Percentiles rank a stretch among this genome's conserved stretches.
Conservation (phyloP, 108 stramenopile genomes). For the Aurantiochytrium sp. region DNA sequence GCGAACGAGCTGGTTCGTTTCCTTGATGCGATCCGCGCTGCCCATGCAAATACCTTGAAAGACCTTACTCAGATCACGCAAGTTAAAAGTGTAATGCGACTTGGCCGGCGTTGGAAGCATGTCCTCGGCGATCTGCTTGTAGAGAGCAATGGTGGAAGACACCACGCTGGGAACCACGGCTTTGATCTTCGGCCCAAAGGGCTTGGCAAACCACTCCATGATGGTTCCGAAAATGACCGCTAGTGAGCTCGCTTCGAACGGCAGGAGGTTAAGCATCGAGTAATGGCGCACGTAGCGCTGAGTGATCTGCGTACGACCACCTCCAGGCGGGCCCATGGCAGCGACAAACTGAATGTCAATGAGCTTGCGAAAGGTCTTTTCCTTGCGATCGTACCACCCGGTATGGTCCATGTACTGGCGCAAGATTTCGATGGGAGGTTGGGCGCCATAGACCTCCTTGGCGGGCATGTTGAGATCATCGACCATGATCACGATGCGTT, state of each 20-base stretch:
- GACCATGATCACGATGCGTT: conserved; percentile 49
- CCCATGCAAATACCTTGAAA: conserved; percentile 56
- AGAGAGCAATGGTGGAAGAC: conserved; percentile 42
- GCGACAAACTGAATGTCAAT: conserved; percentile 58
- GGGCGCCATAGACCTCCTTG: conserved; percentile 63
- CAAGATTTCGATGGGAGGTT: conserved; percentile 62
- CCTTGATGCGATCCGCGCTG: conserved; percentile 30
- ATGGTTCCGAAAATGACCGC: conserved; percentile 51
- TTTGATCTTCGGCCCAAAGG: conserved; percentile 41
- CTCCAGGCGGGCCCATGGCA: conserved; percentile 62
- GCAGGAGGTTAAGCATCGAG: conserved; percentile 50
- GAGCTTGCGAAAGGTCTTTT: conserved; percentile 47
- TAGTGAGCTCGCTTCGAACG: conserved; percentile 41
- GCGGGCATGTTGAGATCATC: conserved; percentile 71
- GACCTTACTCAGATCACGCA: conserved; percentile 58
- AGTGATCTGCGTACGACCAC: conserved; percentile 54
- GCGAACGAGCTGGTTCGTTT: conserved; percentile 40
- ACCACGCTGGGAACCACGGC: conserved; percentile 30
- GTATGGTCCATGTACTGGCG: conserved; percentile 62
- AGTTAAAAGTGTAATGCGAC: conserved; percentile 63
- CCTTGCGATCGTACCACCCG: conserved; percentile 62
- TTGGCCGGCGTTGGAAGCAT: conserved; percentile 56
- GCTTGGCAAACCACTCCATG: conserved; percentile 44
- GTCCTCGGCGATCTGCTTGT: conserved; percentile 45
- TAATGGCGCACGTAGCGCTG: conserved; percentile 61